Base-by-base conservation (phyloP, 306 rosid genomes). In the Gastrolobium villosum region DNA sequence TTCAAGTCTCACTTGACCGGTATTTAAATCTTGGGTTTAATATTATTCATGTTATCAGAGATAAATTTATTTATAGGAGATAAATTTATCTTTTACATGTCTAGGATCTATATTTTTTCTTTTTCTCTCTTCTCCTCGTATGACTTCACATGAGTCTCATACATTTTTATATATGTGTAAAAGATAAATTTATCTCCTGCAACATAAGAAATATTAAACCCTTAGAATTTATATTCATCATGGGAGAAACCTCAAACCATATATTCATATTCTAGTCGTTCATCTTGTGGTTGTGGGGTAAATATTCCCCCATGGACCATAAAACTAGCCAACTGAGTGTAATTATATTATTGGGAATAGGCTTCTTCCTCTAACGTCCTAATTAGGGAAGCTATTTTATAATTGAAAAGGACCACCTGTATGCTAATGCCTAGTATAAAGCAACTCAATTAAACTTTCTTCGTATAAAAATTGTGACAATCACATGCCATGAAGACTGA, bases 291-390 rank as follows among this genome's bases (percentile, higher is more conserved):
- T n/a, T n/a, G n/a, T 28, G 15, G 81, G 59, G 90, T 82, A 71
- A 88, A 91, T 83, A 84, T 94, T 39, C 89, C 84, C 2, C 84
- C 46, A 20, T 87, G 94, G 75, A 87, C 89, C 94, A 86, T 83
- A 70, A 87, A 87, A 71, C 55, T 78, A 20, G 62, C 3, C 79
- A 55, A 64, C 60, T 80, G 72, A 87, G 89, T 73, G 86, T 83
- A 43, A 70, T 86, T 44, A 88, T 83, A 64, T 87, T 57, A 43
- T 43, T 10, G 11, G 76, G 82, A 89, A 87, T 65, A 53, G 49
- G 70, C 91, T 92, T 50, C 89, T 91, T 48, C 89, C 84, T 76
- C 68, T 70, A 74, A 75, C 84, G 75, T 86, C 71, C 75, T 56
- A 34, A 77, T 75, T 28, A 65, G 36, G 65, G 62, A 46, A n/a